Percentiles rank a stretch among this genome's conserved stretches.
Conservation (phyloP, 306 rosid genomes). For the Acmispon strigosus region DNA sequence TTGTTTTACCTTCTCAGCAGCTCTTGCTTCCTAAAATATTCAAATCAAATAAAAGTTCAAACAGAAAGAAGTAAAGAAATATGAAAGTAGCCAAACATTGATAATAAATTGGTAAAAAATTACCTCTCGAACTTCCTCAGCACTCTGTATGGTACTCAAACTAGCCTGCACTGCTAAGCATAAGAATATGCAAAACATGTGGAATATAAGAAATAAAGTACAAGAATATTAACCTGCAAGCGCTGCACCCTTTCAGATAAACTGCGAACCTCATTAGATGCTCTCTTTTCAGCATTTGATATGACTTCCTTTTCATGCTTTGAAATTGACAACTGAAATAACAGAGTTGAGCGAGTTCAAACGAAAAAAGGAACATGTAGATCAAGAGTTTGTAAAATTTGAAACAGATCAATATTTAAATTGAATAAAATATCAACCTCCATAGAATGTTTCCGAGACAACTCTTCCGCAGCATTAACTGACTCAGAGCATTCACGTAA, state of each 20-base stretch:
- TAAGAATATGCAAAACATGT: constrained; percentile 25
- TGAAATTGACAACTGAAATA: constrained; percentile 53
- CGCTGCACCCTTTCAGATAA: constrained; percentile 81
- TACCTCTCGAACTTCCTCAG: constrained; percentile 85
- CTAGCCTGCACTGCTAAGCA: constrained; percentile 53
- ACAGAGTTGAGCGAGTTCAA: not conserved
- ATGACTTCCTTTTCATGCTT: constrained; percentile 80
- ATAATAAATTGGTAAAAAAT: not conserved
- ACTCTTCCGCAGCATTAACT: constrained; percentile 63
- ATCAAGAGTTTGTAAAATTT: not conserved
- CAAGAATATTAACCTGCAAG: constrained; percentile 55
- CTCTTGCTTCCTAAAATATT: constrained; percentile 77
- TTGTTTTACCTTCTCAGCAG: constrained; percentile 69
- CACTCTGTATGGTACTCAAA: constrained; percentile 76
- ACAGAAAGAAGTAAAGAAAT: not conserved
- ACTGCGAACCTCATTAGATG: constrained; percentile 66
- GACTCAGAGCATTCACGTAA: constrained; percentile 80
- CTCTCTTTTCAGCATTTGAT: constrained; percentile 87
- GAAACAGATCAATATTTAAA: not conserved
- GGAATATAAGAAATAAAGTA: not conserved
- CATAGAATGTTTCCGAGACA: constrained; percentile 61
- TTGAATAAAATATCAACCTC: constrained; percentile 49
- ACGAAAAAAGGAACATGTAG: not conserved
- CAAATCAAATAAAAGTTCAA: constrained; percentile 6
- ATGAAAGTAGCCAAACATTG: not conserved